A percentile compares a stretch with the other conserved stretches of the same genome.
Conservation (phyloP, 73 alveolate species). For the Uronychia setigera region DNA sequence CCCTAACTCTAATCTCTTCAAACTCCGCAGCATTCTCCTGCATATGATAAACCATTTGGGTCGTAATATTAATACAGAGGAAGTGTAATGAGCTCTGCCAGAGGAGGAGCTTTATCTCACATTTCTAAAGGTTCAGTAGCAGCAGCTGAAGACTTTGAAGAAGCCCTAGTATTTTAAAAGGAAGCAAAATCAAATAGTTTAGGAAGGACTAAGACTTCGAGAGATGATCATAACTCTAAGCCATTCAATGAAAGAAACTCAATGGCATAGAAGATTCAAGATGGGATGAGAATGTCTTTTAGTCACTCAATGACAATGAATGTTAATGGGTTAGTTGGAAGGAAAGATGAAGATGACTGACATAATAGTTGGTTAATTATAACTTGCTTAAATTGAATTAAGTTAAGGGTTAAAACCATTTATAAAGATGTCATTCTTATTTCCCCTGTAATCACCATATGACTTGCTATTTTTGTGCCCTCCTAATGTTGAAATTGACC, state of each 20-base stretch:
- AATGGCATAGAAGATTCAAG: neutral
- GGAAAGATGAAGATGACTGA: too few species aligned
- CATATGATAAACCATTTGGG: too few species aligned
- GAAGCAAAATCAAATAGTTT: too few species aligned
- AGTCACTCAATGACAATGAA: neutral
- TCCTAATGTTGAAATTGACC: too few species aligned
- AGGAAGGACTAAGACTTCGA: neutral
- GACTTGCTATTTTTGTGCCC: too few species aligned
- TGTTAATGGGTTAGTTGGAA: neutral
- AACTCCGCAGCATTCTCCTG: too few species aligned
- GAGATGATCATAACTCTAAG: neutral
- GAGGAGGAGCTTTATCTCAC: neutral
- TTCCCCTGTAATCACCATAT: too few species aligned
- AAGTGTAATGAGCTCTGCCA: neutral
- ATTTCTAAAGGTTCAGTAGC: neutral
- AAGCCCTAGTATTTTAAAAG: neutral
- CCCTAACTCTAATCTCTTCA: too few species aligned
- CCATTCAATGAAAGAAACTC: neutral
- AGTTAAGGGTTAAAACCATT: too few species aligned
- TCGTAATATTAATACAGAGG: neutral
- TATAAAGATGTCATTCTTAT: too few species aligned
- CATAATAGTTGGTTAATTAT: too few species aligned
- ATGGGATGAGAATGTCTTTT: neutral
- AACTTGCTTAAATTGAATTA: too few species aligned
- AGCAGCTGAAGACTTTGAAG: neutral